Conservation (phyloP, 805 yeast species). For the Kregervanrija delftensis region DNA sequence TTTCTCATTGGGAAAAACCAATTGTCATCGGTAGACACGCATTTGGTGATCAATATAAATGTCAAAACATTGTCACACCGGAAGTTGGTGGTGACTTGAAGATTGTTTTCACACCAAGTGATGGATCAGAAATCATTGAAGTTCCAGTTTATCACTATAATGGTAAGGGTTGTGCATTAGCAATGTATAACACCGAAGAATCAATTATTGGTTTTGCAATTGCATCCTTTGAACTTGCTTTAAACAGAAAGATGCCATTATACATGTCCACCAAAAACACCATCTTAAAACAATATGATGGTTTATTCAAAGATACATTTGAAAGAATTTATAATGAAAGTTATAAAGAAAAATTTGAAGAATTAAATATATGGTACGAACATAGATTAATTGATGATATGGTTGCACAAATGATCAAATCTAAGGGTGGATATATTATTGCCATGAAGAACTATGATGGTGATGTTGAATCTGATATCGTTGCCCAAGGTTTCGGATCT, state of each 20-base stretch:
- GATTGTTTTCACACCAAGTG: conserved; percentile 65
- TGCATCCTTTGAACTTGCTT: conserved; percentile 83
- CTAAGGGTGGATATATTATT: conserved; percentile 89
- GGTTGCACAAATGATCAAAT: conserved; percentile 98
- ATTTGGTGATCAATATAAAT: conserved; percentile 93
- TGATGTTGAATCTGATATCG: conserved; percentile 93
- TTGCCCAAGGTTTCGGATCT: conserved; percentile 97
- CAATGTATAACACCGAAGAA: conserved; percentile 95
- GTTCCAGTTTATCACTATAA: conserved; percentile 62
- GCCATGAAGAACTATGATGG: conserved; percentile 98
- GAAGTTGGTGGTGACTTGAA: conserved; percentile 71
- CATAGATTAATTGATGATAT: conserved; percentile 95
- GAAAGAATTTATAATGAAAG: conserved; percentile 67
- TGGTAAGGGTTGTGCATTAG: conserved; percentile 74
- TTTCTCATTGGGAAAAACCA: conserved; percentile 92
- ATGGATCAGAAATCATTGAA: conserved; percentile 49
- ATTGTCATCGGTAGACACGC: conserved; percentile 98
- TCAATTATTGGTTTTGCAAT: conserved; percentile 89
- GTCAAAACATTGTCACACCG: conserved; percentile 77
- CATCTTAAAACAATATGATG: conserved; percentile 88
- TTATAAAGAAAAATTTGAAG: conserved; percentile 68
- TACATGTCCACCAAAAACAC: conserved; percentile 93
- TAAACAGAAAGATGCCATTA: conserved; percentile 69
- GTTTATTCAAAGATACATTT: conserved; percentile 91
- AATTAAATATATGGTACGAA: conserved; percentile 87